A percentile compares a stretch with the other conserved stretches of the same genome.
phyloP scores from a whole-genome alignment of 192 early-diverging fungal species.

The Linnemannia exigua region DNA sequence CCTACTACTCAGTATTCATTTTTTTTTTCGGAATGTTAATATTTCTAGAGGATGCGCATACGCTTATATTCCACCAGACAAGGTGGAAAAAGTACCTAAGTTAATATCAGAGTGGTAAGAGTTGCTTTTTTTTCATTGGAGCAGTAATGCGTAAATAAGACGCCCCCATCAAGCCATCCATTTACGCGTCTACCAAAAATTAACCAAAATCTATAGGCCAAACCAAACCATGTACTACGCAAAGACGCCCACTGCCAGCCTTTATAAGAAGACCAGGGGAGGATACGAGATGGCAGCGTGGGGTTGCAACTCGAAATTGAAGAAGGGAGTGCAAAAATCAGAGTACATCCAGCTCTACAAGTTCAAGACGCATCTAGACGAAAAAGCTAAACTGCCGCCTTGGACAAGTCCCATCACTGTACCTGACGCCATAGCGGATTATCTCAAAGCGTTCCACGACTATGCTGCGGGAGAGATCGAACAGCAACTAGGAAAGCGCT shows the following conservation, averaged over 20 bases:
- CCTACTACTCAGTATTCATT: background rate
- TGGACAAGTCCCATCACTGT: slow-evolving; percentile 42
- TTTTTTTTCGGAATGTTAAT: slow-evolving; percentile 10
- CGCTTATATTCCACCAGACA: slow-evolving; percentile 12
- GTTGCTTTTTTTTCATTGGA: background rate
- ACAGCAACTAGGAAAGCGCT: slow-evolving; percentile 40
- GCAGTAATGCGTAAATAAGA: background rate
- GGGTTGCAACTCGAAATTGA: slow-evolving; percentile 38
- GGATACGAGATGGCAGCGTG: slow-evolving; percentile 35
- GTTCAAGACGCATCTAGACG: slow-evolving; percentile 53
- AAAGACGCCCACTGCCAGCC: slow-evolving; percentile 53
- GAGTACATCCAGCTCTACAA: slow-evolving; percentile 33
- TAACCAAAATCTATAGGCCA: slow-evolving; percentile 29
- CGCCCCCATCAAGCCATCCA: background rate
- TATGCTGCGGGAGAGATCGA: slow-evolving; percentile 39
- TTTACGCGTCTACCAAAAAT: slow-evolving; percentile 14
- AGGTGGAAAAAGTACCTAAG: slow-evolving; percentile 6
- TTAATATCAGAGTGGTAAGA: slow-evolving; percentile 16
- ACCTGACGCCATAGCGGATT: slow-evolving; percentile 46
- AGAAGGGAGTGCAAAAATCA: slow-evolving; percentile 4
- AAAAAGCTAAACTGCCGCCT: slow-evolving; percentile 26
- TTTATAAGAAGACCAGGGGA: slow-evolving; percentile 37
- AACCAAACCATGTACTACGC: slow-evolving; percentile 37
- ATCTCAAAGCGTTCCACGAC: slow-evolving; percentile 38
- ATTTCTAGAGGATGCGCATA: slow-evolving; percentile 26